Percentiles rank a stretch among this genome's conserved stretches.
phyloP scores from a whole-genome alignment of 208 protist species.

The Crithidia sp. region DNA sequence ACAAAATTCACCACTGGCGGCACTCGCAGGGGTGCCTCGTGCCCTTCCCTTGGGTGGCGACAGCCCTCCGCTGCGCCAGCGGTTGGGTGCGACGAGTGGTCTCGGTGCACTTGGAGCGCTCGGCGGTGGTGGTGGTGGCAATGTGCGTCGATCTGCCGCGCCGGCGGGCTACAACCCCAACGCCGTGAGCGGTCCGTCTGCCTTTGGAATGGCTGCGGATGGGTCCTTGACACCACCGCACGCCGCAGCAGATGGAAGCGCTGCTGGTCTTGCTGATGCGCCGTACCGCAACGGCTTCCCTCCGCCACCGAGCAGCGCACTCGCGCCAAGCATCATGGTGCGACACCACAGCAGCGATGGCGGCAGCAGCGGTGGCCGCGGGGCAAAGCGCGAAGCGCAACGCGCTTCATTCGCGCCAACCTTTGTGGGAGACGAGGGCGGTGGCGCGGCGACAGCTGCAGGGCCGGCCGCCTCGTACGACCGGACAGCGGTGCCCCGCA shows the following conservation, averaged over 20 bases:
- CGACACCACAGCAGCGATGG: slow-evolving; percentile 5
- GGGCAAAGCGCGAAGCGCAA: neutral
- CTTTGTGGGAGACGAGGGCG: too few species aligned
- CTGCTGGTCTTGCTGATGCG: neutral
- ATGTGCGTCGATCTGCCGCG: neutral
- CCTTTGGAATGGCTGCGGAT: too few species aligned
- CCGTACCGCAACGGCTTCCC: slow-evolving; percentile 15
- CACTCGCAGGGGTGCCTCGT: slow-evolving; percentile 5
- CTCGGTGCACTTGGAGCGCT: neutral
- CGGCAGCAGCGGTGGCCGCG: neutral
- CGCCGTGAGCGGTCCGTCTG: neutral
- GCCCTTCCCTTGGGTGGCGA: neutral
- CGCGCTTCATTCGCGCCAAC: too few species aligned
- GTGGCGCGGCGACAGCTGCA: neutral
- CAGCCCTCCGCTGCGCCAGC: neutral
- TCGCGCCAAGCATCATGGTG: slow-evolving; percentile 25
- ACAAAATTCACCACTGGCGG: neutral
- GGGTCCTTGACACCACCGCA: neutral
- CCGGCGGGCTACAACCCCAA: slow-evolving; percentile 15
- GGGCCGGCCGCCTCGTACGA: slow-evolving; percentile 13
- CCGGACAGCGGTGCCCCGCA: slow-evolving; percentile 20
- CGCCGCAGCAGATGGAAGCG: neutral
- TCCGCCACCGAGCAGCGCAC: neutral
- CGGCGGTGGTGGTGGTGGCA: neutral
- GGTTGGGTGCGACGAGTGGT: neutral